Percentiles rank a stretch among this genome's conserved stretches.
Evolutionary conservation across 352 stramenopile genomes (phyloP).

Genomic region (Elongisporangium undulatum): DNA sequence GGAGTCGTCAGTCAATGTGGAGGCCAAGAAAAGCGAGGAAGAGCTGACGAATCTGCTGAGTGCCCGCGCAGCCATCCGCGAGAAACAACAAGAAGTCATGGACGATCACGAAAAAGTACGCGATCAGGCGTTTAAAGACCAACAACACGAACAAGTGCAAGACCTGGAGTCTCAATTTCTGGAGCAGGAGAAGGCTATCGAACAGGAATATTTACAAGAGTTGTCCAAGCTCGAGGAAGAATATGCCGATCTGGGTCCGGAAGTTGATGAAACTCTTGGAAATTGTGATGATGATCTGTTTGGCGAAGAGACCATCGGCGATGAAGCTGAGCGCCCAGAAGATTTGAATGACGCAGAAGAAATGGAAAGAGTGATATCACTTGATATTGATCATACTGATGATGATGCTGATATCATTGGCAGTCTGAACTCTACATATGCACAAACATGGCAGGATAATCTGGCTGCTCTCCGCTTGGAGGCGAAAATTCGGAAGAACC

Average conservation of each 20-base stretch:
- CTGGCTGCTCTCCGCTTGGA: slow-evolving; percentile 18
- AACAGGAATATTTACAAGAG: slow-evolving; percentile 51
- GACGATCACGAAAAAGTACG: slow-evolving; percentile 23
- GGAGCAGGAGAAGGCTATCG: slow-evolving; percentile 40
- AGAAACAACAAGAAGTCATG: slow-evolving; percentile 18
- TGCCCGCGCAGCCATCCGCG: slow-evolving; percentile 18
- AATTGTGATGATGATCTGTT: slow-evolving; percentile 11
- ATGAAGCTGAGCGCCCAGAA: slow-evolving; percentile 3
- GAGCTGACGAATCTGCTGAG: slow-evolving; percentile 31
- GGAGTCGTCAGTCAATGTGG: slow-evolving; percentile 38
- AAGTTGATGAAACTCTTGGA: slow-evolving; percentile 18
- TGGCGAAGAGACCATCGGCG: slow-evolving; percentile 3
- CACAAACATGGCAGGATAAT: slow-evolving; percentile 23
- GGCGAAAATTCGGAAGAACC: slow-evolving; percentile 23
- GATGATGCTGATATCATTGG: slow-evolving; percentile 30
- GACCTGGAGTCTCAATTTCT: slow-evolving; percentile 35
- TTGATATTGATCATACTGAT: slow-evolving; percentile 1
- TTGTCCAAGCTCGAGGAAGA: slow-evolving; percentile 43
- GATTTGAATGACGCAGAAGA: background rate
- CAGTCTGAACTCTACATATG: slow-evolving; percentile 27
- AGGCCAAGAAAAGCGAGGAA: slow-evolving; percentile 38
- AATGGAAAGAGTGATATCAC: background rate
- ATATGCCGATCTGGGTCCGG: slow-evolving; percentile 21
- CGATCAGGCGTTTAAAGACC: slow-evolving; percentile 10
- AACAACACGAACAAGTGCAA: slow-evolving; percentile 24